Conservation (phyloP, 768 basidiomycete genomes). For the Psilocybe tampanensis region DNA sequence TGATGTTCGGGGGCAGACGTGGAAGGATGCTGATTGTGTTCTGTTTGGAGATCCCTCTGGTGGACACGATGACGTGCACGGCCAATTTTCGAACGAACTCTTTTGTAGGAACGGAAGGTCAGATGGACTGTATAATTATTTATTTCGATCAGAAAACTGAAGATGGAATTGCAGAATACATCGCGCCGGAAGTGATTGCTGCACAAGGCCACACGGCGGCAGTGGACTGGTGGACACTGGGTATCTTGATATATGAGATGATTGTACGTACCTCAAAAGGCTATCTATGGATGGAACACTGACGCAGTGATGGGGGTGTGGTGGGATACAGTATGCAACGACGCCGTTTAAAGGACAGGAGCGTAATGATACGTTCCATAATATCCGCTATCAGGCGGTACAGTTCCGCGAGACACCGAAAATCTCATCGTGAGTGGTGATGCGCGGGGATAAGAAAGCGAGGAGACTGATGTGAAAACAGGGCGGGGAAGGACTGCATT, state of each 20-base stretch:
- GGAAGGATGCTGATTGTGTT: conserved; percentile 10
- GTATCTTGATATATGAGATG: conserved; percentile 99
- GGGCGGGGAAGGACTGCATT: conserved; percentile 88
- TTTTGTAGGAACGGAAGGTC: conserved; percentile 98
- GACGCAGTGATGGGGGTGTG: conserved; percentile 32
- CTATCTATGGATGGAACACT: conserved; percentile 34
- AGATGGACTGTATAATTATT: conserved; percentile 26
- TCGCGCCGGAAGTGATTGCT: conserved; percentile 98
- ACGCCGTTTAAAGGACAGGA: conserved; percentile 98
- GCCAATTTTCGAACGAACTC: conserved; percentile 98
- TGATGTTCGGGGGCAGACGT: conserved; percentile 4
- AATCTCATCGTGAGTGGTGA: conserved; percentile 45
- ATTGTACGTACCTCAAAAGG: conserved; percentile 65
- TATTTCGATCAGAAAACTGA: conserved; percentile 21
- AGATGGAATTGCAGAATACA: conserved; percentile 74
- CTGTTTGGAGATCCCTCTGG: conserved; percentile 72
- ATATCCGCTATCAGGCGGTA: conserved; percentile 87
- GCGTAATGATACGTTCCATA: conserved; percentile 94
- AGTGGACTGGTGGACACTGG: conserved; percentile 99
- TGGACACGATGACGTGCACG: conserved; percentile 97
- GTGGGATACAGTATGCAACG: conserved; percentile 79
- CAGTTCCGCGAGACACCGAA: conserved; percentile 86
- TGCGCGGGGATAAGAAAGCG: conserved; percentile 30
- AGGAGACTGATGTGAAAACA: conserved; percentile 35
- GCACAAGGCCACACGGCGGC: conserved; percentile 96